Evolutionary conservation across 495 filamentous ascomycete species (phyloP), one percentile per base, ranked within the genome.

Genomic region (Aspergillus coremiiformis): DNA sequence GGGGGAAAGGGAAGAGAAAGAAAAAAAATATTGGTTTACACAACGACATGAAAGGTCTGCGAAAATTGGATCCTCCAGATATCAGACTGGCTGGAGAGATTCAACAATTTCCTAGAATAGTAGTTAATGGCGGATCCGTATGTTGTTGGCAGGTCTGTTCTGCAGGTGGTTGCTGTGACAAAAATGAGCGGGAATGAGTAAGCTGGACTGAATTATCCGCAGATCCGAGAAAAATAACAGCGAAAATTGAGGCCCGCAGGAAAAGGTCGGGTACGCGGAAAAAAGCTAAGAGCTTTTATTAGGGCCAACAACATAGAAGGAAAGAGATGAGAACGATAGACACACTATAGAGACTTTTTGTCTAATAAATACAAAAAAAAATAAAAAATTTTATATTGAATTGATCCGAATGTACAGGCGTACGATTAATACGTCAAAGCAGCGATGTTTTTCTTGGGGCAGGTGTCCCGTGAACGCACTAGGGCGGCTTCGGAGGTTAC

Each of bases 401-500:
- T 47, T 27, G 29, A n/a, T 35, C 26, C 12, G 7, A 21, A 10
- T 20, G 27, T 47, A 20, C 9, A 6, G 32, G 4, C 9, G 32
- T n/a, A 35, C 6, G 37, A 41, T 21, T 14, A 35, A 39, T 51
- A 49, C 33, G 14, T 49, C 47, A 26, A 44, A 45, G 27, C 22
- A 33, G 44, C 27, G 27, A 14, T 46, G 7, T 46, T 52, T 53
- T 54, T 43, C 49, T 60, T 43, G 51, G 51, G 49, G 44, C 44
- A 50, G 55, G 49, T 51, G 59, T 58, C 59, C 55, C 55, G 55
- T 62, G 60, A 59, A 39, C 62, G 57, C 64, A 69, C 67, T 68
- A 71, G 72, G 70, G 70, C 70, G 67, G 66, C 68, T 64, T 73
- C 72, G 72, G 70, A 75, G 72, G 63, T 64, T 67, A 59, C 60